Conservation (phyloP, 352 stramenopile genomes). For the Globisporangium radiosum region DNA sequence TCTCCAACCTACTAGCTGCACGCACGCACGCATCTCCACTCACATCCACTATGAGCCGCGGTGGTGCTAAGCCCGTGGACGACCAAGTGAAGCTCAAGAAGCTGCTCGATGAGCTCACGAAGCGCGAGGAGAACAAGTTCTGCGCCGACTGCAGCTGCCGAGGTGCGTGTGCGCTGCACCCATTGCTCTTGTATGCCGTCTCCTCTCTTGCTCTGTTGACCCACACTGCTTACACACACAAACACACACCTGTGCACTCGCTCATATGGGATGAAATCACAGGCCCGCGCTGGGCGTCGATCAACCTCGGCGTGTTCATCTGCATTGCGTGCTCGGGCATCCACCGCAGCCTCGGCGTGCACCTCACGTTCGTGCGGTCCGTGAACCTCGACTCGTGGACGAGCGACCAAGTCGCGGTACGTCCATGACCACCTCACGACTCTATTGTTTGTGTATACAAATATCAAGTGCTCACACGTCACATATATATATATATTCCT, state of each 20-base stretch:
- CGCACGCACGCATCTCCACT: no score
- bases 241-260: no score
- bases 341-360: constrained; percentile 90
- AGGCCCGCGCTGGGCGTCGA: constrained; percentile 89
- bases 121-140: constrained; percentile 89
- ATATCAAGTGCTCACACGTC: no score
- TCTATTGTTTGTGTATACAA: no score
- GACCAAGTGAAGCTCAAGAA: constrained; percentile 88
- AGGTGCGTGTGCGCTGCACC: constrained; percentile 21
- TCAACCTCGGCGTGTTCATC: constrained; percentile 93
- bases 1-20: no score
- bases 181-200: background rate
- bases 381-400: constrained; percentile 94
- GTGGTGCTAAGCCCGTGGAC: constrained; percentile 32
- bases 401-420: constrained; percentile 73
- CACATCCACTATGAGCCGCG: constrained; percentile 42
- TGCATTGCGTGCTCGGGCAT: constrained; percentile 93
- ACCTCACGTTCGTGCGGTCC: constrained; percentile 91
- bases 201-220: background rate
- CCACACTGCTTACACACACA: no score
- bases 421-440: background rate
- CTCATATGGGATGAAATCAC: no score
- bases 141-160: constrained; percentile 86
- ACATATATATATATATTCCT: no score
- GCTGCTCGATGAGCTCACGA: constrained; percentile 83